These are phyloP conservation scores for Cynanchum wilfordii DNA, from an alignment of 257 asterid species.

Conservation along the genomic window DNA sequence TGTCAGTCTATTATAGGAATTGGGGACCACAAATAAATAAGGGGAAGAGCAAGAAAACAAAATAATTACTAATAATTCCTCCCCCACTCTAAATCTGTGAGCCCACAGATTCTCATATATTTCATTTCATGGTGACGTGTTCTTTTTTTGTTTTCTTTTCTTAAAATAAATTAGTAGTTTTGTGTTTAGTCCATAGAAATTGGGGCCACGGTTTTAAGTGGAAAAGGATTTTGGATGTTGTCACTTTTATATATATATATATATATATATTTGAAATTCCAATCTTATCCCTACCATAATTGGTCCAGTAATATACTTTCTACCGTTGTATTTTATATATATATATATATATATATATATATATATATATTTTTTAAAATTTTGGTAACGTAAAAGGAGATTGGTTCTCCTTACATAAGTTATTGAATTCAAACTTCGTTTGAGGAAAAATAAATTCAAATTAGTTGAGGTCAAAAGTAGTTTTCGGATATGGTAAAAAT, in stretches of 20 bases:
- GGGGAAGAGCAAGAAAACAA: background rate
- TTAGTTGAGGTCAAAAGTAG: too few species aligned
- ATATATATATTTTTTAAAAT: too few species aligned
- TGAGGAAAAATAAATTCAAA: too few species aligned
- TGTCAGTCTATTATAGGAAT: constrained; percentile 1
- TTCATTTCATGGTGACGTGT: constrained; percentile 9
- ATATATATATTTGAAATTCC: constrained; percentile 18
- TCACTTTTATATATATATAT: constrained; percentile 10
- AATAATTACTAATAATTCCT: constrained; percentile 19
- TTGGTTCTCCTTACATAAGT: too few species aligned
- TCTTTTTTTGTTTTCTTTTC: too few species aligned
- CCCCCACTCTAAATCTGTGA: constrained; percentile 17
- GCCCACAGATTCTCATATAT: constrained; percentile 18
- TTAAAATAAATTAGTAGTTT: background rate
- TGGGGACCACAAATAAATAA: background rate
- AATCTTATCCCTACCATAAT: background rate
- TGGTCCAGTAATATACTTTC: too few species aligned
- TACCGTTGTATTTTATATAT: too few species aligned
- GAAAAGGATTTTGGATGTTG: constrained; percentile 13
- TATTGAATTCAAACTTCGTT: too few species aligned
- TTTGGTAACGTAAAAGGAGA: too few species aligned
- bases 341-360: too few species aligned
- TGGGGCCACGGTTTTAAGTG: constrained; percentile 15
- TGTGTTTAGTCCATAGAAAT: constrained; percentile 12
- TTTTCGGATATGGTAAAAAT: too few species aligned